phyloP scores from a whole-genome alignment of 2,329 filamentous ascomycete species.

The Aureobasidium sp. region DNA sequence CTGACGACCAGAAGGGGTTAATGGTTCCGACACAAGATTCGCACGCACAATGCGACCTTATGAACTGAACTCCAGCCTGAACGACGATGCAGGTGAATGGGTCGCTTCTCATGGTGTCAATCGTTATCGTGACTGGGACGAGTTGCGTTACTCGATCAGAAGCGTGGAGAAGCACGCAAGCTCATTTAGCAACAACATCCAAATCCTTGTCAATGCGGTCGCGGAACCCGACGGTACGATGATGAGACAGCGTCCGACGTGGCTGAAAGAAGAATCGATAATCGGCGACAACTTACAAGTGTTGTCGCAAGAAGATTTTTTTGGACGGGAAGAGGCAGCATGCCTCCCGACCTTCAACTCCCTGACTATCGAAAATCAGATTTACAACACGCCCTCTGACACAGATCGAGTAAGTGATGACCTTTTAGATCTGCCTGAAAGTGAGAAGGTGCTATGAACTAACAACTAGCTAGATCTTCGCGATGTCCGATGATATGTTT shows the following conservation, averaged over 20 bases:
- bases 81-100: conserved; percentile 34
- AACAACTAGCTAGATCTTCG: conserved; percentile 27
- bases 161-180: conserved; percentile 35
- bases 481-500: conserved; percentile 38
- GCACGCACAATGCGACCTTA: conserved; percentile 30
- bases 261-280: conserved; percentile 29
- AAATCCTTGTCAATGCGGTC: conserved; percentile 36
- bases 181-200: conserved; percentile 35
- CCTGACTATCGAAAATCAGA: conserved; percentile 36
- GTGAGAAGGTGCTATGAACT: neutral
- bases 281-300: conserved; percentile 27
- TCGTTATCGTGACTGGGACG: conserved; percentile 38
- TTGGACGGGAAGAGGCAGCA: conserved; percentile 28
- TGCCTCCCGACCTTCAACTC: conserved; percentile 40
- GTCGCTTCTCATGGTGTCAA: conserved; percentile 34
- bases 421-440: neutral
- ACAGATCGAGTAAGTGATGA: conserved; percentile 25
- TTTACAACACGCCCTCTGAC: conserved; percentile 35
- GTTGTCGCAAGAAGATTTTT: conserved; percentile 35
- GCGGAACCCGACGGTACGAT: conserved; percentile 10
- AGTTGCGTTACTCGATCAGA: conserved; percentile 37
- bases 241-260: conserved; percentile 28
- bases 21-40: conserved; percentile 34
- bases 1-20: conserved; percentile 28
- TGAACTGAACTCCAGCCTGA: conserved; percentile 34